Conservation (phyloP, 768 basidiomycete species). For the Phaeotremella skinneri region DNA sequence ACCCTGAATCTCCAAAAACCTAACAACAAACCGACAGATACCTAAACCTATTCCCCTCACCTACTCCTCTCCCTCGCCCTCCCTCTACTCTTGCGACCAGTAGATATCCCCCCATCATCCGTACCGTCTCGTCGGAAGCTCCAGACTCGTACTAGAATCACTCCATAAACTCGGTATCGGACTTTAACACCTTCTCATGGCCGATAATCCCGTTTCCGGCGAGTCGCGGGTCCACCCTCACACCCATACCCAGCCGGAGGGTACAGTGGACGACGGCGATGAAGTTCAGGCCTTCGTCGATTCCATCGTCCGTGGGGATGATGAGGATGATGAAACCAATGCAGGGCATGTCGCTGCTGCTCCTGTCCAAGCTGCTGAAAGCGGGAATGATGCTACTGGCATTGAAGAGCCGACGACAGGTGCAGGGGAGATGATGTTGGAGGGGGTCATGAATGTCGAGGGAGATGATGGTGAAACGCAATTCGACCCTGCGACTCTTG, state of each 20-base stretch:
- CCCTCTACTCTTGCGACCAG: background rate
- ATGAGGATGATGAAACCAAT: conserved; percentile 3
- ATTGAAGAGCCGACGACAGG: no score
- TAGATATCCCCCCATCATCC: background rate
- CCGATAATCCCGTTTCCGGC: conserved; percentile 3
- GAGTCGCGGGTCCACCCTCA: background rate
- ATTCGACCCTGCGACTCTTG: conserved; percentile 39
- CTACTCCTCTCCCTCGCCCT: background rate
- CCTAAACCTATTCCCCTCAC: background rate
- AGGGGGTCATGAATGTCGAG: background rate
- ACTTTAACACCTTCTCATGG: background rate
- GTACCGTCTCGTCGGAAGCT: background rate
- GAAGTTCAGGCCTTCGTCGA: conserved; percentile 2
- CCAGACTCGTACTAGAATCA: background rate
- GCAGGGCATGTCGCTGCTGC: no score
- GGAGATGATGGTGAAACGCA: conserved; percentile 25
- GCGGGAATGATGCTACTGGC: no score
- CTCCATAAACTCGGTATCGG: background rate
- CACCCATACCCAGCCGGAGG: background rate
- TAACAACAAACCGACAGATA: no score
- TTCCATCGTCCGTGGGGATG: background rate
- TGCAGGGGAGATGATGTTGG: background rate
- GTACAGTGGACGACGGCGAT: background rate
- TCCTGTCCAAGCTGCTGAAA: no score
- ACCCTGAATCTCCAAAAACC: background rate